phyloP scores from a whole-genome alignment of 192 early-diverging fungal genomes.

The Entomortierella parvispora region DNA sequence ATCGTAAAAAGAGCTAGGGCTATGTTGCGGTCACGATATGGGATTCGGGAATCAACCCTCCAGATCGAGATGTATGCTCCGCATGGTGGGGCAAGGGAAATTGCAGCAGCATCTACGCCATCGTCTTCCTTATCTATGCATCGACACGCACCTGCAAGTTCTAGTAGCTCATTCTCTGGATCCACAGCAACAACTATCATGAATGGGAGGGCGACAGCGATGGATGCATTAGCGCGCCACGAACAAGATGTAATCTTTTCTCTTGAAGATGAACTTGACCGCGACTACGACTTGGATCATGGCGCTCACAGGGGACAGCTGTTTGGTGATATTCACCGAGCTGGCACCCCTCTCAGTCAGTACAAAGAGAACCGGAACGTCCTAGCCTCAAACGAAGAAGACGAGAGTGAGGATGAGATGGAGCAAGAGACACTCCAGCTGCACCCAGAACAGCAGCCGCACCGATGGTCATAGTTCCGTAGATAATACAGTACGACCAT shows the following conservation, averaged over 20 bases:
- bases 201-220: neutral
- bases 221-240: constrained; percentile 25
- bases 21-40: constrained; percentile 55
- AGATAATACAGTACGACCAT: too few relatives aligned
- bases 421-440: constrained; percentile 22
- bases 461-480: constrained; percentile 29
- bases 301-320: neutral
- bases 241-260: constrained; percentile 50
- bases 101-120: neutral
- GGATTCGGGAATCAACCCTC: constrained; percentile 63
- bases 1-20: constrained; percentile 54
- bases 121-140: neutral
- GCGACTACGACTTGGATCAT: neutral
- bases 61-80: constrained; percentile 56
- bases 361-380: constrained; percentile 27
- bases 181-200: neutral
- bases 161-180: neutral
- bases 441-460: neutral
- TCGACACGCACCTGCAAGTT: neutral
- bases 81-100: neutral
- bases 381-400: constrained; percentile 10
- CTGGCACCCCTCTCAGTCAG: constrained; percentile 30
- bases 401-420: constrained; percentile 46
- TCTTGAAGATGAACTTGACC: constrained; percentile 33
- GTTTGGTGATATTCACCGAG: constrained; percentile 1